These are phyloP conservation scores for Aspergillus sclerotioniger DNA, from an alignment of 495 filamentous ascomycete genomes.

Conservation along the genomic window DNA sequence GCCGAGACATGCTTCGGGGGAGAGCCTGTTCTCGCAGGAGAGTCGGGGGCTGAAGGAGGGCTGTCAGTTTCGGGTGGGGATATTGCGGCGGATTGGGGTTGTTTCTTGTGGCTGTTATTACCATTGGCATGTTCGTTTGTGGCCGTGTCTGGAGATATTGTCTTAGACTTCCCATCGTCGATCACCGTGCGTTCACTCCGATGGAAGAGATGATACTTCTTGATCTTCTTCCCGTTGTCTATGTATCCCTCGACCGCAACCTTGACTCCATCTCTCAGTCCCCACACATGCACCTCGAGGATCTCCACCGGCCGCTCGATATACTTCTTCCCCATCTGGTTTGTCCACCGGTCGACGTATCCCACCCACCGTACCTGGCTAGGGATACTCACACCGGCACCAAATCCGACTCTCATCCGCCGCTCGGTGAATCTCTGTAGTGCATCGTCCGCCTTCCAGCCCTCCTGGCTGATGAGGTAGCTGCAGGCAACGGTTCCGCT, in stretches of 20 bases:
- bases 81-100: slow-evolving; percentile 14
- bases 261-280: slow-evolving; percentile 82
- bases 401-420: slow-evolving; percentile 86
- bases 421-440: slow-evolving; percentile 79
- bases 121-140: background rate
- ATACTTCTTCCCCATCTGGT: slow-evolving; percentile 68
- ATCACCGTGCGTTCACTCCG: slow-evolving; percentile 72
- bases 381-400: slow-evolving; percentile 87
- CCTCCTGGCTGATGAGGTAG: slow-evolving; percentile 87
- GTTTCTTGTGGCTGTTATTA: slow-evolving; percentile 3
- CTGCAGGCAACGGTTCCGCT: slow-evolving; percentile 85
- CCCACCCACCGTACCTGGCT: slow-evolving; percentile 83
- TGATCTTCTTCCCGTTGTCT: slow-evolving; percentile 83
- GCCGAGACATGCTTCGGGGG: slow-evolving; percentile 36
- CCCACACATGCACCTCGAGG: slow-evolving; percentile 86
- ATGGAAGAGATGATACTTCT: slow-evolving; percentile 77
- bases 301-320: slow-evolving; percentile 82
- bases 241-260: slow-evolving; percentile 81
- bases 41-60: slow-evolving; percentile 15
- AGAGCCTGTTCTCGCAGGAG: slow-evolving; percentile 3
- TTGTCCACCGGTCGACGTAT: slow-evolving; percentile 90
- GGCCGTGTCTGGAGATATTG: background rate
- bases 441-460: slow-evolving; percentile 78
- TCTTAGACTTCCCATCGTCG: slow-evolving; percentile 35
- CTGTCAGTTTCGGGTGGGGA: slow-evolving; percentile 9